Conservation (phyloP, 306 rosid genomes). For the Delonix regia region DNA sequence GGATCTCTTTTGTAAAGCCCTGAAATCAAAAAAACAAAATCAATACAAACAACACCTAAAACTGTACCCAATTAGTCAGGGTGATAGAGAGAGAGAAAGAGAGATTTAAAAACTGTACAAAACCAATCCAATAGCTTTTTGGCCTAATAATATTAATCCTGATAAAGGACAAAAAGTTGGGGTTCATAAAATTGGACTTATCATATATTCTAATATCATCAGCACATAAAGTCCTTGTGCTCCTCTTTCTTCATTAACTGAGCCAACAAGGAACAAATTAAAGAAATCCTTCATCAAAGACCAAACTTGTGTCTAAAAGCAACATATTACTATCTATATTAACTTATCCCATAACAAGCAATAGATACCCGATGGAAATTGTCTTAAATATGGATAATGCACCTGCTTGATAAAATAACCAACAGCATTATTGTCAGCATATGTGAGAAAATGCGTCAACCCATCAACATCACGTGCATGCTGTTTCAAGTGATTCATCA, state of each 20-base stretch:
- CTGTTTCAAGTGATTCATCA: slow-evolving; percentile 96
- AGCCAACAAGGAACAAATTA: background rate
- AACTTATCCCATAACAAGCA: slow-evolving; percentile 16
- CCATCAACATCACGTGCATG: slow-evolving; percentile 89
- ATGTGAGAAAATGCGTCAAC: slow-evolving; percentile 91
- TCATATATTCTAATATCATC: slow-evolving; percentile 3
- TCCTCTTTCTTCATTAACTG: background rate
- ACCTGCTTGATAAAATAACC: slow-evolving; percentile 98
- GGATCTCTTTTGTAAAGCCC: slow-evolving; percentile 96
- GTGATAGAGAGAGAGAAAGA: background rate
- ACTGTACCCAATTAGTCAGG: background rate
- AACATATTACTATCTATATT: slow-evolving; percentile 9
- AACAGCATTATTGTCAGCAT: slow-evolving; percentile 97
- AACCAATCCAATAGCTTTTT: background rate
- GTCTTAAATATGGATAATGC: slow-evolving; percentile 30
- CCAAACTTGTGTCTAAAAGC: slow-evolving; percentile 1
- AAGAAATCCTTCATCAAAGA: background rate
- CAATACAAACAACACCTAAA: slow-evolving; percentile 13
- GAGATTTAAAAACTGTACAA: too few relatives aligned
- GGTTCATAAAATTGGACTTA: background rate
- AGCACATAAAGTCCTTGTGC: background rate
- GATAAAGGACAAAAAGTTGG: background rate
- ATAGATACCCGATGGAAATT: slow-evolving; percentile 7
- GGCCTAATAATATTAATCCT: background rate
- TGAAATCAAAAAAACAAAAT: slow-evolving; percentile 42